phyloP scores from a whole-genome alignment of 73 alveolate genomes.

The Tetrahymena borealis region DNA sequence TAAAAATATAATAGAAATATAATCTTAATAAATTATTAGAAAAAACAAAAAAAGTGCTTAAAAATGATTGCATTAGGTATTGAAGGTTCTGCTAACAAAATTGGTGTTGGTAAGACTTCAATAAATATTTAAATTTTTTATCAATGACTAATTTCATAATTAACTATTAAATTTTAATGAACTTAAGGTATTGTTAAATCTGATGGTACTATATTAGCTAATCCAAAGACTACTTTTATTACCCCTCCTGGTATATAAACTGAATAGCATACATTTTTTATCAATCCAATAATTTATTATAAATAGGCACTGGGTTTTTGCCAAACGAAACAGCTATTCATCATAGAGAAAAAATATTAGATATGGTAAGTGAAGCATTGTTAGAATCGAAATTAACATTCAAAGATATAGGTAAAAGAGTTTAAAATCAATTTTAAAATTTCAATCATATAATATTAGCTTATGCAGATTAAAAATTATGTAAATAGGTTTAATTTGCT shows the following conservation, averaged over 20 bases:
- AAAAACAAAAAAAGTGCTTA: neutral
- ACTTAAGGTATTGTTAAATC: slow-evolving; percentile 68
- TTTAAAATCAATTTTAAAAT: neutral
- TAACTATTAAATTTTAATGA: neutral
- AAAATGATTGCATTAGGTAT: slow-evolving; percentile 69
- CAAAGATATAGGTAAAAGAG: slow-evolving; percentile 61
- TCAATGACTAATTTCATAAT: neutral
- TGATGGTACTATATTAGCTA: slow-evolving; percentile 89
- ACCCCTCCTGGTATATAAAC: slow-evolving; percentile 88
- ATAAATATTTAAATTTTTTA: slow-evolving; percentile 36
- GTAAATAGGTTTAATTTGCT: slow-evolving; percentile 55
- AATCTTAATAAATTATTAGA: too few species aligned
- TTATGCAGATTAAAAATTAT: neutral
- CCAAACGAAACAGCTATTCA: slow-evolving; percentile 97
- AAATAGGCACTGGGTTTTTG: slow-evolving; percentile 81
- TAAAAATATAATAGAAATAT: too few species aligned
- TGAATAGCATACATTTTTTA: neutral
- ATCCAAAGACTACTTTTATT: slow-evolving; percentile 90
- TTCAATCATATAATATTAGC: neutral
- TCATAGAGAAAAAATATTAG: slow-evolving; percentile 83
- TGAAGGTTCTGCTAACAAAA: slow-evolving; percentile 92
- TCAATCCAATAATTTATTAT: neutral
- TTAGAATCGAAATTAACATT: slow-evolving; percentile 72
- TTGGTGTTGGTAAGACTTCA: slow-evolving; percentile 43
- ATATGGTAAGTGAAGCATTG: slow-evolving; percentile 78